Base-by-base conservation (phyloP, 2,329 filamentous ascomycete genomes). In the Mycosphaerella sp. region DNA sequence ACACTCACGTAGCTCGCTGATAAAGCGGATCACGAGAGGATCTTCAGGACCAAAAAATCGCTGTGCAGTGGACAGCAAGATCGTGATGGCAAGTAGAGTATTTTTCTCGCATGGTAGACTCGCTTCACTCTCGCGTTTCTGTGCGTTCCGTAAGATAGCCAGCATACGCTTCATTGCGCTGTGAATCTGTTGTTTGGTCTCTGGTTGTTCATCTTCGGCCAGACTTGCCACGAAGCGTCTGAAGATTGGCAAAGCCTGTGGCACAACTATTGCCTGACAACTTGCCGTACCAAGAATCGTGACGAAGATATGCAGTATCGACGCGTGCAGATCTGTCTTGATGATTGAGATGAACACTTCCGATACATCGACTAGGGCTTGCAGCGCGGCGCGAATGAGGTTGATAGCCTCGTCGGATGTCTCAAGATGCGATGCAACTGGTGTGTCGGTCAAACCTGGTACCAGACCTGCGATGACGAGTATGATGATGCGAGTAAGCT, bases 291-390 rank as follows among this genome's bases (percentile, higher is more conserved):
- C 86, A 10, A 98, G 79, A 51, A 95, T 93, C 0, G 89, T 95
- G 48, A 88, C 86, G 66, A 97, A 96, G 49, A 97, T 95, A 72
- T 98, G 90, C 44, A 98, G 80, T 59, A 97, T 95, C 64, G 91
- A 97, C 35, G 93, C 91, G 65, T 97, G 89, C 6, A 98, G 78
- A 67, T 98, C 93, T 8, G 89, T 91, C 66, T 93, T 93, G 74
- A 98, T 98, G 62, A 98, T 90, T 2, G 87, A 83, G 0, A 94
- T 94, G 71, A 98, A 98, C 13, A 97, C 89, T 55, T 94, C 88
- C 6, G 93, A 90, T 1, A 93, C 90, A 64, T 97, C 89, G 3
- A 97, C 93, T 1, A 98, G 80, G 1, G 93, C 88, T 53, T 90
- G 86, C 1, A 98, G 77, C 0, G 89, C 85, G 1, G 86, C 82